Evolutionary conservation across 345 rosid species (phyloP), one percentile per base, ranked within the genome.

Genomic region (Populus simonii): DNA sequence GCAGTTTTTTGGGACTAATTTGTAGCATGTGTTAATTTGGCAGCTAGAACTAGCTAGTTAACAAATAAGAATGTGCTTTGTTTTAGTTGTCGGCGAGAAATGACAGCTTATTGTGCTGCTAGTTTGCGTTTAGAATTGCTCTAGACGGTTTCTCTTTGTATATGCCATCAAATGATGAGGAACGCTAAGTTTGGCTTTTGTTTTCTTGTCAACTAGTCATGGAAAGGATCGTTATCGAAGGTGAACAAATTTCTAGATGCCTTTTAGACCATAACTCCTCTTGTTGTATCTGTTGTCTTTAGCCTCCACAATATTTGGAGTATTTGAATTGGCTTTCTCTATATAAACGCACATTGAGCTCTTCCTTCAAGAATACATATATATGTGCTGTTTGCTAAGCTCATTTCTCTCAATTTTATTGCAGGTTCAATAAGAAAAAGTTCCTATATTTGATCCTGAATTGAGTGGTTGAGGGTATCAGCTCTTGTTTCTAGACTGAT

Each of bases 141-240:
- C 62, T 41, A 41, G 47, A 72, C 35, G 61, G n/a, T 57, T 51
- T 73, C 47, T 73, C 84, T 45, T 78, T 69, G 83, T 61, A 70
- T 82, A 69, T 82, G 78, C 86, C 85, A 71, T 80, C 76, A 69
- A 33, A 41, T 43, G 78, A 71, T 73, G 84, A 67, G 45, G 47
- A 73, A 74, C 80, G 72, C 81, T 3, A 85, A 73, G 80, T 73
- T 69, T 59, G 66, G 85, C 72, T 57, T 80, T 79, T 74, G 76
- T 76, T 83, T 74, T 81, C 73, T 79, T 49, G 85, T 84, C 76
- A 23, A 79, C 25, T 43, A 59, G 73, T 80, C 86, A 66, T 86
- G 76, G 86, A 76, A 85, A 51, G 71, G 71, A 78, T 75, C 80
- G 76, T 75, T 76, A 23, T 79, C 77, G 71, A 27, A 17, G 29